Evolutionary conservation across 768 basidiomycete species (phyloP).

Genomic region (Tulasnella sp.): DNA sequence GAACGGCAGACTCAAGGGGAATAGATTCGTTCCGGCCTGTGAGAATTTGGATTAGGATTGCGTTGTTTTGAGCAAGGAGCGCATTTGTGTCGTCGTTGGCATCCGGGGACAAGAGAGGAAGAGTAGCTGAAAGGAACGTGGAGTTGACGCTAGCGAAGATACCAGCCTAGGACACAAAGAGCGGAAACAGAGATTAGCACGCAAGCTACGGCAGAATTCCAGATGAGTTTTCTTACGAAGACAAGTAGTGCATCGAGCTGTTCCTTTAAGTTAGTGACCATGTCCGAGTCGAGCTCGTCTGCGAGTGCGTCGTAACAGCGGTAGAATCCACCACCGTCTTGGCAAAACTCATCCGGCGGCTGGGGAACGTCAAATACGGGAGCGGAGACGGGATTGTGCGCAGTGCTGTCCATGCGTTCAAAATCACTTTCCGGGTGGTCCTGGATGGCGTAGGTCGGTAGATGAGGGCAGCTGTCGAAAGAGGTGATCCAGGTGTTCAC

Average conservation of each 20-base stretch:
- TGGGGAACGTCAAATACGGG: not conserved
- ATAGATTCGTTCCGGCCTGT: not conserved
- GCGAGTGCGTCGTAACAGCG: not conserved
- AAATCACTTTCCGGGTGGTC: too few species aligned
- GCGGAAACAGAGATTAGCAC: not conserved
- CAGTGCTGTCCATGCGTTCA: not conserved
- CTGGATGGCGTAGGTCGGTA: too few species aligned
- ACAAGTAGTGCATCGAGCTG: not conserved
- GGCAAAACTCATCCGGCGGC: not conserved
- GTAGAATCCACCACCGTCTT: not conserved
- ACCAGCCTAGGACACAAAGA: not conserved
- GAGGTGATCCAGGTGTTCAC: too few species aligned
- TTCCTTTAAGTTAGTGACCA: not conserved
- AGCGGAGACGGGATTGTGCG: not conserved
- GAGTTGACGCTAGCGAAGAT: not conserved
- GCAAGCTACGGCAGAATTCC: too few species aligned
- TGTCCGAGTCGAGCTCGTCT: not conserved
- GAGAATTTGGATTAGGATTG: not conserved
- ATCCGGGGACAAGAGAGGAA: not conserved
- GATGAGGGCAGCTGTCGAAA: too few species aligned
- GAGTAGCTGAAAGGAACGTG: not conserved
- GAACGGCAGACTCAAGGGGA: not conserved
- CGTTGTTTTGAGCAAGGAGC: not conserved
- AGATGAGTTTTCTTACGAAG: too few species aligned
- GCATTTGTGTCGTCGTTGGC: not conserved